These are phyloP conservation scores for Tetrapisispora taiwanensis DNA, from an alignment of 805 yeast species.

Conservation along the genomic window DNA sequence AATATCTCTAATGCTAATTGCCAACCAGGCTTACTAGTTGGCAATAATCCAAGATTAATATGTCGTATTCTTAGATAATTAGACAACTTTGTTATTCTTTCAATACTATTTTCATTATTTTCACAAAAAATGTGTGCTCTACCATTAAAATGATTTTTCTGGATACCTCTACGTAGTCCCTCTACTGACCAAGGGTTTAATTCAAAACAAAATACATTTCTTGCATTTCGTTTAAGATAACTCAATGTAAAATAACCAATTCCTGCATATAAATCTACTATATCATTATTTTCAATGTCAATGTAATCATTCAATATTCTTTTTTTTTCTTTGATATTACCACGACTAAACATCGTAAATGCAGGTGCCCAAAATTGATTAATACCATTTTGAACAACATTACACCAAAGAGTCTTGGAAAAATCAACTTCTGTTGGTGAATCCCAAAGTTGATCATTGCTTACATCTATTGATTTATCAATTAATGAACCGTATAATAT, in stretches of 20 bases:
- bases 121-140: constrained; percentile 5
- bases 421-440: constrained; percentile 39
- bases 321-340: constrained; percentile 73
- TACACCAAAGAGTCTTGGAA: constrained; percentile 58
- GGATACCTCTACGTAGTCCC: constrained; percentile 53
- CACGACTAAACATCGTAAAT: constrained; percentile 81
- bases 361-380: constrained; percentile 76
- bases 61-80: constrained; percentile 33
- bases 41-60: constrained; percentile 71
- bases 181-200: constrained; percentile 75
- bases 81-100: constrained; percentile 29
- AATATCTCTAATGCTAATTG: constrained; percentile 28
- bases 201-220: constrained; percentile 63
- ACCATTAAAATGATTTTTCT: constrained; percentile 31
- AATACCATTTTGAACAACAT: constrained; percentile 60
- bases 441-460: constrained; percentile 12
- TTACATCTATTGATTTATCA: constrained; percentile 34
- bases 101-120: constrained; percentile 41
- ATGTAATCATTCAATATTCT: constrained; percentile 41
- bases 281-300: constrained; percentile 32
- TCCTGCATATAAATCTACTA: constrained; percentile 71
- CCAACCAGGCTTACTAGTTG: constrained; percentile 61
- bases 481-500: constrained; percentile 58
- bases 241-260: constrained; percentile 76
- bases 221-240: constrained; percentile 48